Evolutionary conservation across 2,329 filamentous ascomycete species (phyloP), one percentile per base, ranked within the genome.

Genomic region (Arthrinium phaeospermum): DNA sequence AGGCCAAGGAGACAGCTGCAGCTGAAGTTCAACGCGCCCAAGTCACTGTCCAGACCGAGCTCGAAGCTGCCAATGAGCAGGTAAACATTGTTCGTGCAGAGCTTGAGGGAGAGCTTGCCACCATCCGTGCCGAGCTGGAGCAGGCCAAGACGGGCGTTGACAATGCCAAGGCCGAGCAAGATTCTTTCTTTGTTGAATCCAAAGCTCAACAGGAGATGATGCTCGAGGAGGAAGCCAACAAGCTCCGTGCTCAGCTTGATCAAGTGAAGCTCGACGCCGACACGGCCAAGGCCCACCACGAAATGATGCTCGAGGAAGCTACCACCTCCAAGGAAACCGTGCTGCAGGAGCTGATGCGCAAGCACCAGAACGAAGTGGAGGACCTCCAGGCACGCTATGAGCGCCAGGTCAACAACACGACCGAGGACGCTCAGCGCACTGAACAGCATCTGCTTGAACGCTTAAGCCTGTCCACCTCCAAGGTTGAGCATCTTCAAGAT

Each of bases 401-500:
- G 77, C 90, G 92, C 74, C 91, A 92, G 75, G 84, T 97, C 72
- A 90, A 88, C 78, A 94, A 93, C 76, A 89, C 91, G 13, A 86
- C 90, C 6, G 95, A 98, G 79, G 95, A 98, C 82, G 93, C 92
- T 73, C 91, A 96, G 77, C 91, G 93, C 69, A 87, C 91, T 2
- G 95, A 98, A 81, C 88, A 92, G 74, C 93, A 95, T 80, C 89
- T 97, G 61, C 88, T 93, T 68, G 94, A 98, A 79, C 91, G 93
- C 37, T 88, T 98, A 71, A 91, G 90, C 75, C 88, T 98, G 72
- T 94, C 94, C 0, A 91, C 95, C 12, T 94, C 94, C 72, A 97
- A 96, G 86, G 90, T 92, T 4, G 91, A 95, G 77, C 93, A 97
- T 80, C 89, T 97, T 30, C 92, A 97, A 80, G 95, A 98, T 77